Percentiles rank a stretch among this genome's conserved stretches.
These are phyloP conservation scores for Coprinopsis marcescibilis DNA, from an alignment of 768 basidiomycete species.

Conservation along the genomic window DNA sequence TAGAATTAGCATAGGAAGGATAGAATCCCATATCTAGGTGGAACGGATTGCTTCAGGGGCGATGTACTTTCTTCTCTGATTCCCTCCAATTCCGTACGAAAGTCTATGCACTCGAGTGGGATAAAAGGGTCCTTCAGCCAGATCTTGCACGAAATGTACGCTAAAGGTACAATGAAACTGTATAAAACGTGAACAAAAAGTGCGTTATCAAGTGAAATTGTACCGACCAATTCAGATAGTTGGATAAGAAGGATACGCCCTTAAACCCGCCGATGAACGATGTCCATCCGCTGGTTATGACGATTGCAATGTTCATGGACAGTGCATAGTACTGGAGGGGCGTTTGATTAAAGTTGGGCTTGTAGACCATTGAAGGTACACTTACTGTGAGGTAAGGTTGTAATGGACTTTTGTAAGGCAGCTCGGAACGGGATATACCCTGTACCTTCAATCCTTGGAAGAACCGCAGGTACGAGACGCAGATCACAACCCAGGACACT, in stretches of 20 bases:
- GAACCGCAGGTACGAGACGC: constrained; percentile 26
- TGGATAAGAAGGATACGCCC: constrained; percentile 20
- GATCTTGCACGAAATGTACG: constrained; percentile 23
- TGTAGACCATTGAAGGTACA: background rate
- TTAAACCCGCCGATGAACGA: constrained; percentile 23
- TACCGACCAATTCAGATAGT: constrained; percentile 26
- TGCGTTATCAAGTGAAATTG: background rate
- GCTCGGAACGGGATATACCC: constrained; percentile 23
- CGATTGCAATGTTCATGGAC: constrained; percentile 21
- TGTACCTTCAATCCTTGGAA: constrained; percentile 24
- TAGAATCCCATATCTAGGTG: background rate
- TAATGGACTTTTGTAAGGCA: constrained; percentile 37
- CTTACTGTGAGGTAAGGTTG: constrained; percentile 39
- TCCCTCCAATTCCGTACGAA: constrained; percentile 18
- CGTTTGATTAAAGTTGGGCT: background rate
- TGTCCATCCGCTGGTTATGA: constrained; percentile 25
- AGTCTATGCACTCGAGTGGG: constrained; percentile 19
- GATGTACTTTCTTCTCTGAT: constrained; percentile 15
- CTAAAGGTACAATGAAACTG: constrained; percentile 22
- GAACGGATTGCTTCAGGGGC: background rate
- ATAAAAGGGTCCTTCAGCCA: constrained; percentile 19
- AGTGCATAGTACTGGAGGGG: constrained; percentile 23
- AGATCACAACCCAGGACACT: constrained; percentile 26
- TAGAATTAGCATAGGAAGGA: background rate
- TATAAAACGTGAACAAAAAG: background rate